Evolutionary conservation across 352 stramenopile genomes (phyloP).

Genomic region (Pythium coloratum): DNA sequence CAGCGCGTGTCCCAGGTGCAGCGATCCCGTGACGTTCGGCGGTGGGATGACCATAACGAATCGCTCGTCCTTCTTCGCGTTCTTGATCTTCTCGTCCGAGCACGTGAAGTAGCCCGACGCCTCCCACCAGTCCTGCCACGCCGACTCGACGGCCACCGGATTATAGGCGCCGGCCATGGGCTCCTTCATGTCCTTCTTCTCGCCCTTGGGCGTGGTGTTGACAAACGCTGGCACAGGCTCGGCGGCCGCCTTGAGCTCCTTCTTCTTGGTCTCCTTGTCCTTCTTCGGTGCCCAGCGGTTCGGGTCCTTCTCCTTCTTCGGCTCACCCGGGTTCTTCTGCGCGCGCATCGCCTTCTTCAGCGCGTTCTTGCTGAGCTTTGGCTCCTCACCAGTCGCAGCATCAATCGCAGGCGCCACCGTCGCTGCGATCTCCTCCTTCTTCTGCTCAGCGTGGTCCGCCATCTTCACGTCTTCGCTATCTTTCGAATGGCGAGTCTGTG

Average conservation of each 20-base stretch:
- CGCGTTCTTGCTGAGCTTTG: slow-evolving; percentile 95
- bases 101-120: slow-evolving; percentile 94
- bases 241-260: slow-evolving; percentile 50
- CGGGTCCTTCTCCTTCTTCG: slow-evolving; percentile 96
- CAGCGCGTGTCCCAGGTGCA: slow-evolving; percentile 99
- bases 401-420: slow-evolving; percentile 15
- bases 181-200: slow-evolving; percentile 93
- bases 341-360: slow-evolving; percentile 92
- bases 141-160: slow-evolving; percentile 95
- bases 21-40: slow-evolving; percentile 84
- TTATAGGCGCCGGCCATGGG: slow-evolving; percentile 94
- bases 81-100: slow-evolving; percentile 82
- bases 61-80: slow-evolving; percentile 76
- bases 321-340: slow-evolving; percentile 83
- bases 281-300: slow-evolving; percentile 88
- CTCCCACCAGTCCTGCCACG: slow-evolving; percentile 99
- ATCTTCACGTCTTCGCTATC: slow-evolving; percentile 18
- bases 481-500: slow-evolving; percentile 25
- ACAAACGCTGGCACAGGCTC: slow-evolving; percentile 66
- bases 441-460: slow-evolving; percentile 23
- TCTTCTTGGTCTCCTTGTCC: slow-evolving; percentile 86
- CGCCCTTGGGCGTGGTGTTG: slow-evolving; percentile 92
- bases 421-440: slow-evolving; percentile 16
- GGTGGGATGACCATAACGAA: slow-evolving; percentile 98
- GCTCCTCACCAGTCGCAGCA: slow-evolving; percentile 28